Evolutionary conservation across 371 early-diverging fungal genomes (phyloP).

Genomic region (Rhizopus microsporus): DNA sequence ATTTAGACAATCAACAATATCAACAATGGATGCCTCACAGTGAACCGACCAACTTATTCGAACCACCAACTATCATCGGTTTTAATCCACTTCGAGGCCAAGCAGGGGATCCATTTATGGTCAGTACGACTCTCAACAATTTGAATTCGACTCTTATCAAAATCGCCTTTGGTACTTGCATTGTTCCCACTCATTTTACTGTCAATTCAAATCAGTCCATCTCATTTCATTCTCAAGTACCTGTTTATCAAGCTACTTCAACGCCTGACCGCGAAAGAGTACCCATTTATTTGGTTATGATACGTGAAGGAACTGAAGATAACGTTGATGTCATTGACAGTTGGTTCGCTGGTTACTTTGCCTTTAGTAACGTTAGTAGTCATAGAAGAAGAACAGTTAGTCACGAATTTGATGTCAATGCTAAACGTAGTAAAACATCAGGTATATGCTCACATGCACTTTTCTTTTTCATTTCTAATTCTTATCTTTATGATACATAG

Average conservation of each 20-base stretch:
- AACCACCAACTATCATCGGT: slow-evolving; percentile 16
- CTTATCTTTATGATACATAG: not conserved
- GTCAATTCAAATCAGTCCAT: slow-evolving; percentile 17
- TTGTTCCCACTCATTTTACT: slow-evolving; percentile 23
- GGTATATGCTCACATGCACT: too few relatives aligned
- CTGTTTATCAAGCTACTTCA: slow-evolving; percentile 3
- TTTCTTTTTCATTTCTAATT: too few relatives aligned
- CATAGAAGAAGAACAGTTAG: slow-evolving; percentile 12
- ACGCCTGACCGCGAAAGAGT: slow-evolving; percentile 8
- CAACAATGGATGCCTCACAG: slow-evolving; percentile 20
- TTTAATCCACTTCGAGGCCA: slow-evolving; percentile 18
- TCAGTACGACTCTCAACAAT: slow-evolving; percentile 5
- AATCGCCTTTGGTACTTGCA: slow-evolving; percentile 22
- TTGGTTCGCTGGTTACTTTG: slow-evolving; percentile 20
- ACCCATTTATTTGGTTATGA: slow-evolving; percentile 19
- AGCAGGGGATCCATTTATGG: slow-evolving; percentile 13
- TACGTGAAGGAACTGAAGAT: slow-evolving; percentile 11
- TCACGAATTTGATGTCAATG: not conserved
- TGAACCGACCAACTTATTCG: slow-evolving; percentile 13
- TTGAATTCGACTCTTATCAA: slow-evolving; percentile 13
- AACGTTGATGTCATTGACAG: slow-evolving; percentile 10
- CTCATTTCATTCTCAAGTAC: slow-evolving; percentile 17
- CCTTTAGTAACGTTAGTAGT: not conserved
- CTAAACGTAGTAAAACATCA: not conserved
- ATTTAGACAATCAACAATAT: slow-evolving; percentile 12